Conservation (phyloP, 164 flowering plant genomes). For the Malania oleifera region DNA sequence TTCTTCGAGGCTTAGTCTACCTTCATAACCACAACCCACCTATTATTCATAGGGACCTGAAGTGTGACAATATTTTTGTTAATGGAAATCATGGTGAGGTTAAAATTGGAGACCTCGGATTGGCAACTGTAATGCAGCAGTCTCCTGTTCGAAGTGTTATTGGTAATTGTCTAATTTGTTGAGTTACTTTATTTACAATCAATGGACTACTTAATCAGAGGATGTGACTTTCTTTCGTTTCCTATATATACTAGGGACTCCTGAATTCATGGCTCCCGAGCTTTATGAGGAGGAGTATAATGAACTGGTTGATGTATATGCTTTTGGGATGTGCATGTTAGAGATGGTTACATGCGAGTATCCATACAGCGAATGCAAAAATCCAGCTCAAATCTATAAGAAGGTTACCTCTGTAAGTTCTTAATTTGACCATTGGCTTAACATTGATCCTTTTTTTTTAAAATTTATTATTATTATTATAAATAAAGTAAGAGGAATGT, state of each 20-base stretch:
- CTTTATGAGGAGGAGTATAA: slow-evolving; percentile 62
- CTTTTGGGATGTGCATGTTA: slow-evolving; percentile 75
- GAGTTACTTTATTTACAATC: too few relatives aligned
- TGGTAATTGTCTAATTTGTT: slow-evolving; percentile 29
- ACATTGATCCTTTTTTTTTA: too few relatives aligned
- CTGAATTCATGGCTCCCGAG: slow-evolving; percentile 80
- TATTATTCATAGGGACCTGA: slow-evolving; percentile 61
- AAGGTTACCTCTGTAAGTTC: slow-evolving; percentile 57
- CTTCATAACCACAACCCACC: slow-evolving; percentile 64
- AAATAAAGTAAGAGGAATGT: too few relatives aligned
- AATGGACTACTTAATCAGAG: neutral
- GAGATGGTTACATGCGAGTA: slow-evolving; percentile 71
- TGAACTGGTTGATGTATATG: slow-evolving; percentile 63
- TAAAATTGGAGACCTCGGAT: slow-evolving; percentile 66
- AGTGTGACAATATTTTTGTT: slow-evolving; percentile 65
- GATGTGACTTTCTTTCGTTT: slow-evolving; percentile 4
- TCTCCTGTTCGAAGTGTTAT: slow-evolving; percentile 48
- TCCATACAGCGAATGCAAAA: slow-evolving; percentile 61
- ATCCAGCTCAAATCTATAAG: slow-evolving; percentile 62
- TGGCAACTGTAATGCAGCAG: slow-evolving; percentile 60
- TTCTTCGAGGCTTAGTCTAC: slow-evolving; percentile 49
- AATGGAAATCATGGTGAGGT: slow-evolving; percentile 68
- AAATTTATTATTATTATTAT: too few relatives aligned
- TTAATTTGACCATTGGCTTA: too few relatives aligned
- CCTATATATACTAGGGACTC: slow-evolving; percentile 50